Evolutionary conservation across 768 basidiomycete genomes (phyloP).

Genomic region (Boletales sp.): DNA sequence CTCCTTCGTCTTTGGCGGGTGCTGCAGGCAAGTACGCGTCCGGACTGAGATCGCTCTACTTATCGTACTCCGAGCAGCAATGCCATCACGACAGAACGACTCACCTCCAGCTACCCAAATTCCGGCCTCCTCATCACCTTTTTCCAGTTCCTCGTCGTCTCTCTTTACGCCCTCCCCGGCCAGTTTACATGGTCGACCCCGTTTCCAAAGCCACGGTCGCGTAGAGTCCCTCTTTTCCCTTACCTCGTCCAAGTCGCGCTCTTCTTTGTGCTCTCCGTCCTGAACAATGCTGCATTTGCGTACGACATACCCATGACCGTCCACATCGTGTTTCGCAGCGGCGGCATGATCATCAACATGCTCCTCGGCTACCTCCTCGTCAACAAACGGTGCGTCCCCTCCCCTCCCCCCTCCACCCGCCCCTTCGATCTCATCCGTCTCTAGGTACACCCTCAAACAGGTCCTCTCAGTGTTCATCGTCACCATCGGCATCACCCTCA

Average conservation of each 20-base stretch:
- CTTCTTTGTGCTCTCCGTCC: slow-evolving; percentile 72
- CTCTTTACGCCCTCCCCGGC: slow-evolving; percentile 66
- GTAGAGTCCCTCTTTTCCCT: slow-evolving; percentile 64
- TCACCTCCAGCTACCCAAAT: slow-evolving; percentile 65
- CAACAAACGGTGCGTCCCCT: slow-evolving; percentile 51
- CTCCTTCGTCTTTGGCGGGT: slow-evolving; percentile 82
- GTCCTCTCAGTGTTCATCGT: slow-evolving; percentile 75
- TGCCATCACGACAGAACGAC: slow-evolving; percentile 71
- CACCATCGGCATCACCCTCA: slow-evolving; percentile 72
- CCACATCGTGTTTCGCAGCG: slow-evolving; percentile 92
- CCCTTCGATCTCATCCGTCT: slow-evolving; percentile 7
- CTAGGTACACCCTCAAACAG: slow-evolving; percentile 61
- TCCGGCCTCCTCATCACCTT: slow-evolving; percentile 84
- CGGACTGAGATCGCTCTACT: too few relatives aligned
- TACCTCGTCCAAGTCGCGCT: slow-evolving; percentile 80
- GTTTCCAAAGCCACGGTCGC: slow-evolving; percentile 51
- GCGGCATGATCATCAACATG: slow-evolving; percentile 83
- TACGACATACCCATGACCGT: slow-evolving; percentile 86
- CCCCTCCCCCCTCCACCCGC: not conserved
- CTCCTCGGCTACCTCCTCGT: slow-evolving; percentile 67
- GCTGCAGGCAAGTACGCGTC: slow-evolving; percentile 56
- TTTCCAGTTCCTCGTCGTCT: slow-evolving; percentile 77
- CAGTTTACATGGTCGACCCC: slow-evolving; percentile 40
- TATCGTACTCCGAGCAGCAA: slow-evolving; percentile 45
- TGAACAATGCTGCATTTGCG: slow-evolving; percentile 91